These are phyloP conservation scores for Penicillium sp. DNA, from an alignment of 2,329 filamentous ascomycete species.

Conservation along the genomic window DNA sequence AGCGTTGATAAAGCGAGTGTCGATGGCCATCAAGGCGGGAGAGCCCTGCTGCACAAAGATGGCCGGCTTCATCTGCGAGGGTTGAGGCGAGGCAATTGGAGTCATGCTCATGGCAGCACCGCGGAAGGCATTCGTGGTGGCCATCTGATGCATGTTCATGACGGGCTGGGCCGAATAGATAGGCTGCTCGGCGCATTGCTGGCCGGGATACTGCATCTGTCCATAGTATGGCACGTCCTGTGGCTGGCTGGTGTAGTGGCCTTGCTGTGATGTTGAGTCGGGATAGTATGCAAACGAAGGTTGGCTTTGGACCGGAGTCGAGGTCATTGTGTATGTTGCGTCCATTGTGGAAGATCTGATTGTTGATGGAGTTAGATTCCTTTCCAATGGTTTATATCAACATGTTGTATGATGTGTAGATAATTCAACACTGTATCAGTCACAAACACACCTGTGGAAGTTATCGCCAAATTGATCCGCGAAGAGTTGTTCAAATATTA, in stretches of 20 bases:
- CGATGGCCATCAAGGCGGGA: constrained; percentile 65
- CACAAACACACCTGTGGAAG: constrained; percentile 17
- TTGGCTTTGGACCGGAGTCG: constrained; percentile 66
- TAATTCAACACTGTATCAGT: neutral
- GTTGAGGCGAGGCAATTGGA: constrained; percentile 75
- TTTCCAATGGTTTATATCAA: neutral
- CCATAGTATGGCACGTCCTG: constrained; percentile 56
- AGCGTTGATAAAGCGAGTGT: constrained; percentile 72
- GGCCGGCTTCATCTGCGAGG: constrained; percentile 75
- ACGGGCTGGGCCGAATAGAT: constrained; percentile 50
- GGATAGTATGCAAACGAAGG: constrained; percentile 87
- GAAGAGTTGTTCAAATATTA: constrained; percentile 2
- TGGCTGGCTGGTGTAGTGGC: constrained; percentile 73
- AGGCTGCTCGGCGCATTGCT: constrained; percentile 35
- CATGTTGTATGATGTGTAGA: neutral
- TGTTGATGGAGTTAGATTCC: neutral
- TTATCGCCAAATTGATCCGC: constrained; percentile 5
- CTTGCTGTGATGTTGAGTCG: constrained; percentile 74
- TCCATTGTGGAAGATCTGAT: constrained; percentile 62
- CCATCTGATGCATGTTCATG: constrained; percentile 54
- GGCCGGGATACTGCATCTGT: constrained; percentile 41
- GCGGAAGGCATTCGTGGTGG: constrained; percentile 51
- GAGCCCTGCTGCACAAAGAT: constrained; percentile 69
- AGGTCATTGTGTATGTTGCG: constrained; percentile 61
- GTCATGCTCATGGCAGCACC: constrained; percentile 57